Conservation (phyloP, 2,329 filamentous ascomycete species). For the Mycogone perniciosa region DNA sequence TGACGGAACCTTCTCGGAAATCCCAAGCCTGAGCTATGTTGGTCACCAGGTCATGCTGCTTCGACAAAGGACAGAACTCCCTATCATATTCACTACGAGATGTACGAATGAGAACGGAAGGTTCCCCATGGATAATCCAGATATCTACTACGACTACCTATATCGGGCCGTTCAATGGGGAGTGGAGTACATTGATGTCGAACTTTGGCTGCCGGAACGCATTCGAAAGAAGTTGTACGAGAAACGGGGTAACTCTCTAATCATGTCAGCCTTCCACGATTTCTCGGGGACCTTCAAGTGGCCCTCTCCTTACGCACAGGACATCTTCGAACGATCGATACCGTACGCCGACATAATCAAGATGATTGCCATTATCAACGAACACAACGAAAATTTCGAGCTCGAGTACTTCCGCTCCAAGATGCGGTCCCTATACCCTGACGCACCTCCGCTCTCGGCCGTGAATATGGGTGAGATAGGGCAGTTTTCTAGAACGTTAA, state of each 20-base stretch:
- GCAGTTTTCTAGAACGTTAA: slow-evolving; percentile 75
- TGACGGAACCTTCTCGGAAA: slow-evolving; percentile 54
- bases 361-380: slow-evolving; percentile 80
- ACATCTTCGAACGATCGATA: slow-evolving; percentile 64
- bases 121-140: slow-evolving; percentile 76
- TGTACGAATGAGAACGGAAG: slow-evolving; percentile 77
- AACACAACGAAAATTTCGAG: slow-evolving; percentile 82
- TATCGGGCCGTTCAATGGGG: slow-evolving; percentile 82
- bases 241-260: slow-evolving; percentile 68
- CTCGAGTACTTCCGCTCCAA: slow-evolving; percentile 81
- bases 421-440: slow-evolving; percentile 61
- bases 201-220: slow-evolving; percentile 75
- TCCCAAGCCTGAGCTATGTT: slow-evolving; percentile 77
- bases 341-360: slow-evolving; percentile 81
- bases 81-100: slow-evolving; percentile 84
- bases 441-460: slow-evolving; percentile 68
- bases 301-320: slow-evolving; percentile 66
- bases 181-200: slow-evolving; percentile 83
- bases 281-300: slow-evolving; percentile 80
- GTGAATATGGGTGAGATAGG: slow-evolving; percentile 86
- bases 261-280: slow-evolving; percentile 90
- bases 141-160: slow-evolving; percentile 72
- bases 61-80: slow-evolving; percentile 75
- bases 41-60: slow-evolving; percentile 81
- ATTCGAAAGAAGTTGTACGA: slow-evolving; percentile 63